Evolutionary conservation across 345 rosid genomes (phyloP), one percentile per base, ranked within the genome.

Genomic region (Abelmoschus esculentus): DNA sequence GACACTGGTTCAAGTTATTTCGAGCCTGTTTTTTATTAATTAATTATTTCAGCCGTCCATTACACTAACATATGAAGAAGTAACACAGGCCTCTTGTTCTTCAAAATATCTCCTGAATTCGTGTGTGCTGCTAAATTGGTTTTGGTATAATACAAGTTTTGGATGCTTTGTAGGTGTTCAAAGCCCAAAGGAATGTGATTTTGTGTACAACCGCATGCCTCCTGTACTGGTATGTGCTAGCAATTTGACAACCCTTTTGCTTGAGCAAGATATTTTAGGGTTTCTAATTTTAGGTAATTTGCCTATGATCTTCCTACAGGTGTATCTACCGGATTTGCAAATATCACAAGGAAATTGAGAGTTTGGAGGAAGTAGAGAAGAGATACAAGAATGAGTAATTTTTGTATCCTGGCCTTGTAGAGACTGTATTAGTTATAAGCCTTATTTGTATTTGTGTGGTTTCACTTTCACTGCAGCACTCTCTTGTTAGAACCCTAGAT

Each of bases 101-200:
- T 11, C 2, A 2, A 40, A 19, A 40, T 6, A 38, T 69, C 38
- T 17, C 17, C 55, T 53, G 32, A 53, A 56, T 18, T 70, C 5
- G 15, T 9, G 5, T 29, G 28, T 44, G 32, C 3, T 38, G 42
- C 42, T 38, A 1, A 1, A 28, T 58, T 8, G 44, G 42, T 10
- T n/a, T 60, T 32, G n/a, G 58, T 18, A 55, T 47, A 13, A 62
- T 7, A 18, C 6, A 15, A 49, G 9, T 18, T 32, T 62, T 62
- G 22, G 73, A n/a, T 74, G 50, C 15, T 69, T 18, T 80, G 77
- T 85, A 93, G 98, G 78, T 89, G 53, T 91, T 83, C 80, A 93
- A 93, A 84, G 81, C 97, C 78, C 90, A 93, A 79, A 81, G 93
- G 80, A 93, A 93, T 61, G 89, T 85, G 73, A 82, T 91, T 72